Evolutionary conservation across 257 asterid genomes (phyloP).

Genomic region (Ophiorrhiza pumila): DNA sequence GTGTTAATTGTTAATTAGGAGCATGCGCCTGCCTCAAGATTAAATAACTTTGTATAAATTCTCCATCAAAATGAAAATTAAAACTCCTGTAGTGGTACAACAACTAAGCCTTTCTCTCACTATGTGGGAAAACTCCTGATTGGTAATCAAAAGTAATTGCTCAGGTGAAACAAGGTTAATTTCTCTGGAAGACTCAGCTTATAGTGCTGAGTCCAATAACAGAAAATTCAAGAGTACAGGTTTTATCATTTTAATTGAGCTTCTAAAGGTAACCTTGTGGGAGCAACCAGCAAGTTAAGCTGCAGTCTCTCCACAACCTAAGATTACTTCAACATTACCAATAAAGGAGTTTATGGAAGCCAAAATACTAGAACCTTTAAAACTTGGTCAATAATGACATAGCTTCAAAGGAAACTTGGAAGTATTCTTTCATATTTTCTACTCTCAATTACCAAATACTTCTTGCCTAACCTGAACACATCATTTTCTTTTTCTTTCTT

Average conservation of each 20-base stretch:
- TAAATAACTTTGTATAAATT: not conserved
- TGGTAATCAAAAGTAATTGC: not conserved
- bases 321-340: not conserved
- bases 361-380: not conserved
- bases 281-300: not conserved
- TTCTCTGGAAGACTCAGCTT: not conserved
- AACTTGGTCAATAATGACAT: not conserved
- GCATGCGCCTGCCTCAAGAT: not conserved
- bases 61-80: not conserved
- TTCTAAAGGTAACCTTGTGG: not conserved
- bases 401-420: not conserved
- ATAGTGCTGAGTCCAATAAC: conserved; percentile 2
- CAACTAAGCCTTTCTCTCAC: no score
- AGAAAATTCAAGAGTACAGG: not conserved
- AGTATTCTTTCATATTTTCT: not conserved
- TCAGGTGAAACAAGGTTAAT: not conserved
- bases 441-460: not conserved
- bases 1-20: not conserved
- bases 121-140: no score
- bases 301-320: not conserved
- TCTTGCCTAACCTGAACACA: not conserved
- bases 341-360: not conserved
- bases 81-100: not conserved
- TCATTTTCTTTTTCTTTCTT: not conserved
- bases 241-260: not conserved